Evolutionary conservation across 1,139 yeast species (phyloP), one percentile per base, ranked within the genome.

Genomic region (Scheffersomyces cryptocercus): DNA sequence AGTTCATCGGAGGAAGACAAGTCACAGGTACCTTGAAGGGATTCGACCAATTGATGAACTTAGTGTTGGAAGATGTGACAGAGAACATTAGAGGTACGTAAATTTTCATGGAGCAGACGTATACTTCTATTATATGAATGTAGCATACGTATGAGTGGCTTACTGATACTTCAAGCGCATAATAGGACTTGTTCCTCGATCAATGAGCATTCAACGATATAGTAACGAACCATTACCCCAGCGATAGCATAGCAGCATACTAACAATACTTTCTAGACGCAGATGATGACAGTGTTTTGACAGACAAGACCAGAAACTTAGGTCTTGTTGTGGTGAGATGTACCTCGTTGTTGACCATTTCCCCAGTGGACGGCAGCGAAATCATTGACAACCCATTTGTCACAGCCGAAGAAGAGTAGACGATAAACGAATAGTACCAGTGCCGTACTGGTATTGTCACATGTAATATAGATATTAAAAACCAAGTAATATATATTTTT

Each of bases 11-110:
- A n/a, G 97, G 97, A 11, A 80, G 97, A 62, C 70, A 73, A 60
- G 84, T 91, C 8, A 75, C 77, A 24, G 99, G 99, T 20, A 68
- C 71, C 0, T 76, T 93, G 55, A 88, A 87, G 57, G 98, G 99
- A 14, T 90, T 79, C 62, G 99, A 93, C 63, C 95, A 88, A 64
- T 76, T 90, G 64, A 86, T 91, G 95, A 93, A 93, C 67, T 74
- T 93, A 55, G 98, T 93, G 7, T 77, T 93, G 53, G 97, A 90
- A 56, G 84, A 90, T 37, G 91, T 88, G 10, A 76, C 77, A 38
- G 97, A 93, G 62, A 77, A 76, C 28, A 54, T 84, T 43, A 75
- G 86, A 62, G 79, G 80, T 73, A 63, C 46, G 76, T 68, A 20
- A 16, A 20, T 20, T 5, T 20, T 20, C 26, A 20, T 6, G 26